phyloP scores from a whole-genome alignment of 495 filamentous ascomycete genomes.

The Penicillium argentinense region DNA sequence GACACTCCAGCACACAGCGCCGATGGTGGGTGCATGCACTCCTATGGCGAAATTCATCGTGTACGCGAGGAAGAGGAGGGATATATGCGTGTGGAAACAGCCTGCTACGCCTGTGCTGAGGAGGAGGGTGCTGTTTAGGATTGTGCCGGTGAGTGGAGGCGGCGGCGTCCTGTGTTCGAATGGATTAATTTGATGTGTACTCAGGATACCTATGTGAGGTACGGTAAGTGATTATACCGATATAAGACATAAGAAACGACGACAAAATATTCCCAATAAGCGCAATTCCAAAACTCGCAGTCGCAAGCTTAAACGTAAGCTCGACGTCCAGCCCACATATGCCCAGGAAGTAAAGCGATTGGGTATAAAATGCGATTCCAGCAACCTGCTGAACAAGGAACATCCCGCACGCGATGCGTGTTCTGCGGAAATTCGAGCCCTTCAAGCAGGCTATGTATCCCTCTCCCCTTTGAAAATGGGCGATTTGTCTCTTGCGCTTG shows the following conservation, averaged over 20 bases:
- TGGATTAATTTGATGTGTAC: neutral
- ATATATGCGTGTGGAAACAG: constrained; percentile 1
- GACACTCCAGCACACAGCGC: constrained; percentile 10
- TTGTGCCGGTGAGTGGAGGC: constrained; percentile 1
- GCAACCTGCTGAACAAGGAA: constrained; percentile 11
- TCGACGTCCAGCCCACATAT: neutral
- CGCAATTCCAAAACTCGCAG: constrained; percentile 6
- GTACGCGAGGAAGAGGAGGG: constrained; percentile 3
- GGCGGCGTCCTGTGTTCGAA: neutral
- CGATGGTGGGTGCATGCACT: constrained; percentile 7
- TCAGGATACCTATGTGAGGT: neutral
- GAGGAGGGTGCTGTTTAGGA: neutral
- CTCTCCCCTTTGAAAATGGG: neutral
- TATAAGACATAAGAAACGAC: constrained; percentile 10
- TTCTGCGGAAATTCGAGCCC: constrained; percentile 6
- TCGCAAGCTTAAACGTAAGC: constrained; percentile 6
- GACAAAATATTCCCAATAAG: constrained; percentile 10
- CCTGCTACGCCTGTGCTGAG: constrained; percentile 6
- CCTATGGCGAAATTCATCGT: constrained; percentile 10
- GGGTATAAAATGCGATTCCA: constrained; percentile 9
- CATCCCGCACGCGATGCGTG: constrained; percentile 11
- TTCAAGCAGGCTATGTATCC: constrained; percentile 2
- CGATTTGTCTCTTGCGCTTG: neutral
- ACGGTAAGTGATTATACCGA: neutral
- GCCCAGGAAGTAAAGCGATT: constrained; percentile 9